Conservation (phyloP, 1,139 yeast genomes). For the Saccharomyces hybrid region DNA sequence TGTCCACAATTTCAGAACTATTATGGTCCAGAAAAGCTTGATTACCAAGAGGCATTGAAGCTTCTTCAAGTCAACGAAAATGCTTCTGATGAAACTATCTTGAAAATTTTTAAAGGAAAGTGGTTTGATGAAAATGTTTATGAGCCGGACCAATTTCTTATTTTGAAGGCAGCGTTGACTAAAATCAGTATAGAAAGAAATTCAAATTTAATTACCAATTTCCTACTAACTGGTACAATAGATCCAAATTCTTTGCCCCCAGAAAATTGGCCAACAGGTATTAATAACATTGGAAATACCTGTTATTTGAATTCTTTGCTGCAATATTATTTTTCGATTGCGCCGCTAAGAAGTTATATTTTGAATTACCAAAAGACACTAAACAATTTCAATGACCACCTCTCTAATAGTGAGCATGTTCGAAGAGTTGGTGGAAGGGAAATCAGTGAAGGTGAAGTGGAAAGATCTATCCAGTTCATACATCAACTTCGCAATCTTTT, state of each 20-base stretch:
- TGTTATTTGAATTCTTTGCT: slow-evolving; percentile 85
- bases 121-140: slow-evolving; percentile 31
- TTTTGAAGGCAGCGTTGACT: slow-evolving; percentile 45
- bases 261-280: slow-evolving; percentile 78
- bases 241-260: slow-evolving; percentile 55
- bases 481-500: slow-evolving; percentile 64
- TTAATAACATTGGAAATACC: slow-evolving; percentile 90
- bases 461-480: slow-evolving; percentile 74
- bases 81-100: slow-evolving; percentile 50
- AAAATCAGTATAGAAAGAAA: slow-evolving; percentile 42
- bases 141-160: slow-evolving; percentile 38
- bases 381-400: slow-evolving; percentile 21
- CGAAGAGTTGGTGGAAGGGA: slow-evolving; percentile 82
- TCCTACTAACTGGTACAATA: slow-evolving; percentile 49
- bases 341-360: slow-evolving; percentile 67
- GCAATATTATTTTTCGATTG: slow-evolving; percentile 81
- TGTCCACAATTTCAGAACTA: slow-evolving; percentile 27
- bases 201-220: slow-evolving; percentile 48
- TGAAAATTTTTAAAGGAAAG: slow-evolving; percentile 47
- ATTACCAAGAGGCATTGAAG: slow-evolving; percentile 36
- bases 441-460: slow-evolving; percentile 65
- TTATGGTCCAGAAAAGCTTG: slow-evolving; percentile 23
- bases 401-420: slow-evolving; percentile 26
- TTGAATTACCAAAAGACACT: slow-evolving; percentile 38
- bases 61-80: slow-evolving; percentile 39